Base-by-base conservation (phyloP, 202 grass and related monocot genomes). In the Saccharum hybrid region DNA sequence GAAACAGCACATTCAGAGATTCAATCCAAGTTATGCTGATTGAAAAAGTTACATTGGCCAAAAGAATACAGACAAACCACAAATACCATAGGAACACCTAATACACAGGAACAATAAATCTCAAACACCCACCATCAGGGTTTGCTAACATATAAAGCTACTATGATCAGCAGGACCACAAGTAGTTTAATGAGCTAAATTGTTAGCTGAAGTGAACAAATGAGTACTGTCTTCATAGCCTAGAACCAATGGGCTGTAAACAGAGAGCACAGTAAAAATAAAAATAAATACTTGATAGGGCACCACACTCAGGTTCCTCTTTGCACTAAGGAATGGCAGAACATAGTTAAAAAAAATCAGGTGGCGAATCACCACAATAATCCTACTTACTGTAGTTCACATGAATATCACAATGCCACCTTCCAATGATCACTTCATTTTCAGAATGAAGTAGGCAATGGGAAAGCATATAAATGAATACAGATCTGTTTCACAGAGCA, bases 111-210 rank as follows among this genome's bases (percentile, higher is more conserved):
- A 57, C 26, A 74, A 68, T 69, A 78, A 86, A 83, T 90, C 36
- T 10, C 37, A 52, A 64, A 49, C 61, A 78, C 34, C 46, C 67
- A 82, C 6, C 34, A 46, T 14, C 21, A 68, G 33, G 33, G 6
- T 36, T 82, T 19, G 79, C 40, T 75, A 78, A 79, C 75, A 86
- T 60, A 45, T 46, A 18, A 69, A 86, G 59, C 54, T 70, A 83
- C 23, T 60, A 69, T 51, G 74, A 75, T 86, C 23, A 42, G 80
- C 36, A 80, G 69, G 76, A 68, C 38, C 68, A 75, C 75, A 68
- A 10, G 8, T 51, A 72, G 19, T 45, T 86, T 66, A 57, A 84
- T 38, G 75, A 75, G 41, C 16, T n/a, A 61, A 86, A 90, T 63
- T 36, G 52, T 73, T 79, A 69, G 23, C 52, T 75, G 28, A 34